Evolutionary conservation across 495 filamentous ascomycete genomes (phyloP).

Genomic region (Penicillium lividum): DNA sequence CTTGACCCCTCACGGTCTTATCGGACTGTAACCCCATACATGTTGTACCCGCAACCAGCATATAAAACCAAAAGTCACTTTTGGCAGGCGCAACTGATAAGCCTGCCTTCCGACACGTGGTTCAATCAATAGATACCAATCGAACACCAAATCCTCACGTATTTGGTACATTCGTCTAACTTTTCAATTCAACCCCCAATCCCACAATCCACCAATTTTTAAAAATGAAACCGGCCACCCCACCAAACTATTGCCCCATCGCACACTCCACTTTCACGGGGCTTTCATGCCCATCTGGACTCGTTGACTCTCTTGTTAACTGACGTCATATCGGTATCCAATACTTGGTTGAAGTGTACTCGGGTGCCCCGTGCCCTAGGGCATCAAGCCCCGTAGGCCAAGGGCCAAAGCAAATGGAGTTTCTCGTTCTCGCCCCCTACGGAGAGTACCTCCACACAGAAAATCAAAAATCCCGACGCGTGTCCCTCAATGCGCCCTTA

Average conservation of each 20-base stretch:
- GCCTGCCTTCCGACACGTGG: conserved; percentile 20
- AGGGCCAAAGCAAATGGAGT: not conserved
- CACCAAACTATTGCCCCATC: not conserved
- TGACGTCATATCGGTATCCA: conserved; percentile 6
- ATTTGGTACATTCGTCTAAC: not conserved
- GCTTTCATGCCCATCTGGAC: not conserved
- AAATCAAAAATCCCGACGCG: conserved; percentile 7
- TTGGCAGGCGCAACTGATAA: conserved; percentile 16
- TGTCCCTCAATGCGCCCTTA: conserved; percentile 1
- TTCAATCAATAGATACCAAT: not conserved
- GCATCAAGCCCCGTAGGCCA: not conserved
- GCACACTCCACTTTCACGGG: conserved; percentile 1
- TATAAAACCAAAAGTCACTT: not conserved
- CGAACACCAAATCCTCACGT: not conserved
- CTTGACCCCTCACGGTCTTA: conserved; percentile 10
- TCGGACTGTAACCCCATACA: conserved; percentile 13
- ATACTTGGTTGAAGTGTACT: conserved; percentile 1
- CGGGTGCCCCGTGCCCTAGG: not conserved
- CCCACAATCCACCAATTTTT: not conserved
- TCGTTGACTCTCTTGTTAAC: not conserved
- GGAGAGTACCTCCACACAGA: not conserved
- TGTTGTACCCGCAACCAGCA: not conserved
- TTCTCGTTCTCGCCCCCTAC: not conserved
- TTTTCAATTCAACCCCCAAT: not conserved
- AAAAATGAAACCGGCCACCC: not conserved